Conservation (phyloP, 2,329 filamentous ascomycete genomes). For the Aureobasidium namibiae region DNA sequence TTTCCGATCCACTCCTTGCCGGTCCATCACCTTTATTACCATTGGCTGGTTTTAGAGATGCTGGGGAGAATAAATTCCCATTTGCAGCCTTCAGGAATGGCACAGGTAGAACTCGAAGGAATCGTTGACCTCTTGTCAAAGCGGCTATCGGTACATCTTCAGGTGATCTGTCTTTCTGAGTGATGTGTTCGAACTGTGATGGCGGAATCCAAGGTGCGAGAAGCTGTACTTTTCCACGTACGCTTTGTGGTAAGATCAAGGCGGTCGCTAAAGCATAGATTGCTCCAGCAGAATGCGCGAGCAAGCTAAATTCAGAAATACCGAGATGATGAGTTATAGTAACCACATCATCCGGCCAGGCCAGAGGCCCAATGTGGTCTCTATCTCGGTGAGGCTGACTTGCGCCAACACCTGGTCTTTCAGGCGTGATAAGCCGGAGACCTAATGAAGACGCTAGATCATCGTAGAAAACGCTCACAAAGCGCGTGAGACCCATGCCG, state of each 20-base stretch:
- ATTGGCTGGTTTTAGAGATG: conserved; percentile 27
- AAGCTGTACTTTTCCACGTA: conserved; percentile 87
- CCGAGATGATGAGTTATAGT: conserved; percentile 86
- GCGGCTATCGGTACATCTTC: conserved; percentile 59
- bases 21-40: conserved; percentile 19
- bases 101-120: conserved; percentile 81
- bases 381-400: conserved; percentile 79
- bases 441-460: conserved; percentile 84
- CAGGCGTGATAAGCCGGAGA: conserved; percentile 83
- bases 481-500: conserved; percentile 93
- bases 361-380: conserved; percentile 69
- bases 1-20: neutral
- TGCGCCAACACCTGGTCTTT: conserved; percentile 87
- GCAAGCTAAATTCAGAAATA: conserved; percentile 90
- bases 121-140: conserved; percentile 83
- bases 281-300: conserved; percentile 94
- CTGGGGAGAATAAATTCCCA: conserved; percentile 86
- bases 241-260: conserved; percentile 89
- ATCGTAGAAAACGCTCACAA: conserved; percentile 95
- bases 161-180: conserved; percentile 28
- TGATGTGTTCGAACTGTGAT: conserved; percentile 78
- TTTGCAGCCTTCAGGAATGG: conserved; percentile 91
- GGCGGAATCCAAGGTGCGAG: conserved; percentile 96
- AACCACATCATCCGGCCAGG: conserved; percentile 91
- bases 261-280: conserved; percentile 95